Conservation (phyloP, 805 yeast genomes). For the Yarrowia keelungensis region DNA sequence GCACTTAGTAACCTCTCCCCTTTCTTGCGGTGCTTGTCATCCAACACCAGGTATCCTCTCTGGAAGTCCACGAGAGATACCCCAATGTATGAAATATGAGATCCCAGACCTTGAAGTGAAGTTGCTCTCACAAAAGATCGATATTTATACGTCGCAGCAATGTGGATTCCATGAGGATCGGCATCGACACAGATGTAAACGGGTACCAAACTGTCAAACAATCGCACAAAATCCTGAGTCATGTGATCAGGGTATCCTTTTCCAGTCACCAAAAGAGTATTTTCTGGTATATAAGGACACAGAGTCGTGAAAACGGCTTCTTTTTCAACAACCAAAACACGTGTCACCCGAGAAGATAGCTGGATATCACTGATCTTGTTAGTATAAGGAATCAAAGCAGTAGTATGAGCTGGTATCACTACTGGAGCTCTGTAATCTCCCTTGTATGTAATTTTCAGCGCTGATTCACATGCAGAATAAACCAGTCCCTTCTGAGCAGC, state of each 20-base stretch:
- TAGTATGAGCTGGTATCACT: background rate
- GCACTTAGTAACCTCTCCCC: constrained; percentile 43
- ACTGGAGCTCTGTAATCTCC: background rate
- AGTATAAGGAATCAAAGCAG: constrained; percentile 11
- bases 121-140: constrained; percentile 42
- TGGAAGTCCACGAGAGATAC: constrained; percentile 54
- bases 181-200: constrained; percentile 63
- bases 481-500: constrained; percentile 66
- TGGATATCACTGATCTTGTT: background rate
- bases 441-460: background rate
- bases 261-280: constrained; percentile 59
- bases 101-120: constrained; percentile 5
- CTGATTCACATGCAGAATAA: constrained; percentile 45
- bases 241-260: constrained; percentile 70
- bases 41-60: constrained; percentile 47
- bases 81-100: constrained; percentile 51
- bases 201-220: constrained; percentile 50
- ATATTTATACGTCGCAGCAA: constrained; percentile 52
- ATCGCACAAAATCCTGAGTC: constrained; percentile 55
- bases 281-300: constrained; percentile 42
- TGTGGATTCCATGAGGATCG: constrained; percentile 69
- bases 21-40: constrained; percentile 48
- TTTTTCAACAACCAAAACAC: constrained; percentile 56
- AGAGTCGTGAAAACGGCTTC: constrained; percentile 56
- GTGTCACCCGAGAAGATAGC: background rate